phyloP scores from a whole-genome alignment of 345 rosid species.

The Euclidium syriacum region DNA sequence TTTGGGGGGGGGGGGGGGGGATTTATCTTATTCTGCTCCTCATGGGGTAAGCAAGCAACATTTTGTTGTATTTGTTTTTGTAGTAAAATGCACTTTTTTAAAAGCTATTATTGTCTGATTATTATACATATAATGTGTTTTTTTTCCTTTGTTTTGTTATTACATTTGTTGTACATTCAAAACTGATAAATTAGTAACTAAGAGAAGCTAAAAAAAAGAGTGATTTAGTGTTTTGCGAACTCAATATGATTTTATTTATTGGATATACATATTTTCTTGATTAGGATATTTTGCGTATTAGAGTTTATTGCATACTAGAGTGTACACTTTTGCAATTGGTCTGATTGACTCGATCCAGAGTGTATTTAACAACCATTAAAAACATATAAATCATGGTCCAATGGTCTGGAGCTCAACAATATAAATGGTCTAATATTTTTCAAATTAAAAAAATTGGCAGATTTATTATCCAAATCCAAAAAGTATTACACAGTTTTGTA shows the following conservation, averaged over 20 bases:
- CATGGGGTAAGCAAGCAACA: constrained; percentile 21
- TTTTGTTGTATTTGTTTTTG: constrained; percentile 11
- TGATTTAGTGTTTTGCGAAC: not conserved
- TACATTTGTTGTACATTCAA: constrained; percentile 13
- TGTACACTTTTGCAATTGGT: too few relatives aligned
- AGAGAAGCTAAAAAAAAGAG: not conserved
- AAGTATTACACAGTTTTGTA: too few relatives aligned
- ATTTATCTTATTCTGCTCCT: constrained; percentile 5
- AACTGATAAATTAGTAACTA: not conserved
- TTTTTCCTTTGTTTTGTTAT: not conserved
- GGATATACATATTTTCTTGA: not conserved
- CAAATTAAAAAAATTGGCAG: too few relatives aligned
- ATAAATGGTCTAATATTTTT: too few relatives aligned
- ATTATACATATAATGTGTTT: not conserved
- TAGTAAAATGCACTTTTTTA: not conserved
- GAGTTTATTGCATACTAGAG: too few relatives aligned
- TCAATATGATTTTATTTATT: constrained; percentile 2
- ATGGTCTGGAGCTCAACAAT: too few relatives aligned
- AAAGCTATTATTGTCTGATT: constrained; percentile 2
- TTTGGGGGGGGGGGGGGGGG: too few relatives aligned
- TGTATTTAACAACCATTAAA: too few relatives aligned
- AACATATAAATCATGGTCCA: too few relatives aligned
- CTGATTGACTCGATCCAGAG: too few relatives aligned
- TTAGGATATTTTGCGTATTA: too few relatives aligned
- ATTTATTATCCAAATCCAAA: too few relatives aligned